Percentiles rank a stretch among this genome's conserved stretches.
phyloP scores from a whole-genome alignment of 306 rosid genomes.

The Quercus cerris region DNA sequence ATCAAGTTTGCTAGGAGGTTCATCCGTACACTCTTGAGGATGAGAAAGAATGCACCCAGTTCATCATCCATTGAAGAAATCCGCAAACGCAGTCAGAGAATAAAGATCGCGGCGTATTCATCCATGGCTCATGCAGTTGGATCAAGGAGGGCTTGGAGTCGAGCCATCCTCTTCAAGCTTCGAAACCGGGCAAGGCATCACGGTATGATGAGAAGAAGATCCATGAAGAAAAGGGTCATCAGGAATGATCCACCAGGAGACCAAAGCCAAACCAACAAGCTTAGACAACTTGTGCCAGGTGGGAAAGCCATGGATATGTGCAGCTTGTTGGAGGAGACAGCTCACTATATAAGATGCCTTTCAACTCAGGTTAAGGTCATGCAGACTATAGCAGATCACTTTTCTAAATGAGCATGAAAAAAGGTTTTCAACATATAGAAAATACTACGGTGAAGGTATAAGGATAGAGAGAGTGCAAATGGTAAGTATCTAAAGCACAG shows the following conservation, averaged over 20 bases:
- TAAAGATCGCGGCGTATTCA: slow-evolving; percentile 32
- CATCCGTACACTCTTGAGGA: slow-evolving; percentile 19
- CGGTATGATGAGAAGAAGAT: not conserved
- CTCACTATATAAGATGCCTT: slow-evolving; percentile 30
- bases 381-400: slow-evolving; percentile 30
- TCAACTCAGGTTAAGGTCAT: slow-evolving; percentile 36
- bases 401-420: not conserved
- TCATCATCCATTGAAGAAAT: not conserved
- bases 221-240: not conserved
- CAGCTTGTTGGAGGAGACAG: slow-evolving; percentile 47
- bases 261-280: slow-evolving; percentile 1
- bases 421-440: not conserved
- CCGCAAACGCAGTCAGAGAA: slow-evolving; percentile 18
- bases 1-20: slow-evolving; percentile 25
- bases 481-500: not conserved
- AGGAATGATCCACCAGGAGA: not conserved
- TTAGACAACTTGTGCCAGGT: slow-evolving; percentile 24
- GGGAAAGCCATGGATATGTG: slow-evolving; percentile 29
- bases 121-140: slow-evolving; percentile 47
- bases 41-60: slow-evolving; percentile 8
- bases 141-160: slow-evolving; percentile 37
- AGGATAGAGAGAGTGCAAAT: not conserved
- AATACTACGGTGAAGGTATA: not conserved
- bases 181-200: not conserved
- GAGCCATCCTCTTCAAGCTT: slow-evolving; percentile 39